Percentiles rank a stretch among this genome's conserved stretches.
These are phyloP conservation scores for Neonectria sp. DNA, from an alignment of 2,329 filamentous ascomycete species.

Conservation along the genomic window DNA sequence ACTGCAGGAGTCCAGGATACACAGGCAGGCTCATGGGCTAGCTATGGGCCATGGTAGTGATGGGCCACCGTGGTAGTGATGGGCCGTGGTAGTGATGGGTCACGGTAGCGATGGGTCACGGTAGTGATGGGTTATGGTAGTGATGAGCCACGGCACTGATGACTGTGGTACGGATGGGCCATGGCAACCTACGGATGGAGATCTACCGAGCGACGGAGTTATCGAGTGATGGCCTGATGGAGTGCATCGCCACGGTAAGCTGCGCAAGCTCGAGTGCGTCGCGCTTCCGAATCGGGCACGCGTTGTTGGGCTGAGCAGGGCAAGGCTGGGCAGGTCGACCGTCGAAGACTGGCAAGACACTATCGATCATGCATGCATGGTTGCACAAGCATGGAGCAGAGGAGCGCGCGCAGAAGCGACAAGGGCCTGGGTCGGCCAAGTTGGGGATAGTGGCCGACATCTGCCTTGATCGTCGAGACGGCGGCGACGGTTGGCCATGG, in stretches of 20 bases:
- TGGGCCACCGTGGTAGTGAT: too few relatives aligned
- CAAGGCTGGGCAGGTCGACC: slow-evolving; percentile 22
- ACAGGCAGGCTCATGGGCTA: neutral
- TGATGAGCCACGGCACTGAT: neutral
- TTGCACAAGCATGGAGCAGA: slow-evolving; percentile 29
- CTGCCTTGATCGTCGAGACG: slow-evolving; percentile 43
- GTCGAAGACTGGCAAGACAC: slow-evolving; percentile 28
- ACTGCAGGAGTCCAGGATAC: slow-evolving; percentile 27
- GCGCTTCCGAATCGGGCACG: slow-evolving; percentile 33
- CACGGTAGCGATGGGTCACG: too few relatives aligned
- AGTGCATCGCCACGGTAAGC: slow-evolving; percentile 37
- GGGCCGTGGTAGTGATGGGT: too few relatives aligned
- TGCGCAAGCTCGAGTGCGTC: slow-evolving; percentile 44
- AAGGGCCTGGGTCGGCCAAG: slow-evolving; percentile 38
- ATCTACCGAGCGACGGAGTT: slow-evolving; percentile 8
- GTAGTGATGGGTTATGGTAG: neutral
- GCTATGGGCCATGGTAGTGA: neutral
- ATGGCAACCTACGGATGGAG: neutral
- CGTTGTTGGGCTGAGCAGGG: slow-evolving; percentile 31
- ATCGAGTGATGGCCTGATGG: slow-evolving; percentile 1
- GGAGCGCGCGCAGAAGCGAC: slow-evolving; percentile 11
- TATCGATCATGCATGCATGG: slow-evolving; percentile 37
- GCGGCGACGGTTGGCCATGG: slow-evolving; percentile 41
- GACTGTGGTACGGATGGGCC: slow-evolving; percentile 10
- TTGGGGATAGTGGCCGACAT: slow-evolving; percentile 43